Base-by-base conservation (phyloP, 257 asterid species). In the Jacaranda copaia region DNA sequence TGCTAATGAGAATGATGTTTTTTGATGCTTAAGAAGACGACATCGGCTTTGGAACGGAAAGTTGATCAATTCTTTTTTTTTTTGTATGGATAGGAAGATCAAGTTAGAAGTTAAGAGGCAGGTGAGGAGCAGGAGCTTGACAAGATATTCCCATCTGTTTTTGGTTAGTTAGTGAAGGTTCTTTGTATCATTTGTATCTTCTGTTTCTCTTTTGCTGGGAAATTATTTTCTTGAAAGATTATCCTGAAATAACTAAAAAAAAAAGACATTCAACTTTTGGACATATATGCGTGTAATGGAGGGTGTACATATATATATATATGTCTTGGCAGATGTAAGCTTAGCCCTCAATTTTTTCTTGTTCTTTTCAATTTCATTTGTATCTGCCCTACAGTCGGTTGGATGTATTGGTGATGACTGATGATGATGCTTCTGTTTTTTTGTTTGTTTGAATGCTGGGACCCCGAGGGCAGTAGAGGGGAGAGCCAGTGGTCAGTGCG, bases 131-230 rank as follows among this genome's bases (percentile, higher is more conserved):
- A 48, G 65, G 74, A 83, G 71, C 46, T 70, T 76, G 74, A 74
- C 62, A 64, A 75, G 75, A 74, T 77, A 74, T 79, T 62, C 75
- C 73, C 74, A 73, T 82, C 72, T 82, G 85, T 72, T 82, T 79
- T 86, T 82, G 77, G 81, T 79, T 80, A 79, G 89, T 80, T 84
- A 81, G 85, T 76, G 86, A 80, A 82, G 84, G 82, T 77, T 84
- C 79, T 64, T 80, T 84, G 79, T 78, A 55, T 77, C 81, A 76
- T 81, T 75, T 69, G 82, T 83, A 78, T 72, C 79, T 83, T 79
- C 72, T 63, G 64, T 70, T 10, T 82, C 68, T 77, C 82, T 75
- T 74, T 58, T 59, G 48, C 55, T 75, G 84, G 85, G 75, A 86
- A 76, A 75, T 72, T 59, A 36, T 70, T 61, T 77, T 74, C 84